Evolutionary conservation across 352 stramenopile genomes (phyloP).

Genomic region (Albugo candida): DNA sequence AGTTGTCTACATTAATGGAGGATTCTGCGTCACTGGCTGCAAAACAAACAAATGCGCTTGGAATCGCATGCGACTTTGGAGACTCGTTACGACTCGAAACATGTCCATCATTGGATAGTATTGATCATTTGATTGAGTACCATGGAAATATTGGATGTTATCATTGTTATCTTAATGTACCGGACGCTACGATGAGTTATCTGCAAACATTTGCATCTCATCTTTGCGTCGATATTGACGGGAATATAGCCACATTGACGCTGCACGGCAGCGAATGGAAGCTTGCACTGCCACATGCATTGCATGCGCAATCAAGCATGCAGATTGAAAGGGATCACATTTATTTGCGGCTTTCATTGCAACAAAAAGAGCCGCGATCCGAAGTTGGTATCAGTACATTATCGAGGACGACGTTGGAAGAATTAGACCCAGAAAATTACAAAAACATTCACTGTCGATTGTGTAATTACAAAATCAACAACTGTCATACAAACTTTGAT

Average conservation of each 20-base stretch:
- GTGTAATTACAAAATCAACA: conserved; percentile 9
- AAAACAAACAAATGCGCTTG: too few species aligned
- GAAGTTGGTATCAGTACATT: conserved; percentile 36
- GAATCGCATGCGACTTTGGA: too few species aligned
- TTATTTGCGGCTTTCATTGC: conserved; percentile 38
- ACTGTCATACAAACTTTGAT: conserved; percentile 10
- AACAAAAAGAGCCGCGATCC: conserved; percentile 22
- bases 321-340: conserved; percentile 23
- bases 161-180: conserved; percentile 35
- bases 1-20: too few species aligned
- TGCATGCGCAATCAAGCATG: conserved; percentile 5
- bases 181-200: not conserved
- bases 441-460: conserved; percentile 18
- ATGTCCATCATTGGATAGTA: not conserved
- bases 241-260: conserved; percentile 8
- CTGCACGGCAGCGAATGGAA: conserved; percentile 19
- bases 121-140: conserved; percentile 36
- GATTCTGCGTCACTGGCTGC: too few species aligned
- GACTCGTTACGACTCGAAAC: too few species aligned
- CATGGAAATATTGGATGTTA: conserved; percentile 72
- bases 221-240: conserved; percentile 1
- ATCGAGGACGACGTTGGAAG: conserved; percentile 19
- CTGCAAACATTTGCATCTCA: too few species aligned
- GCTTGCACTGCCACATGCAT: conserved; percentile 1
- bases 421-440: conserved; percentile 28